Conservation (phyloP, 139 green algal species). For the Chlorella vulgaris region DNA sequence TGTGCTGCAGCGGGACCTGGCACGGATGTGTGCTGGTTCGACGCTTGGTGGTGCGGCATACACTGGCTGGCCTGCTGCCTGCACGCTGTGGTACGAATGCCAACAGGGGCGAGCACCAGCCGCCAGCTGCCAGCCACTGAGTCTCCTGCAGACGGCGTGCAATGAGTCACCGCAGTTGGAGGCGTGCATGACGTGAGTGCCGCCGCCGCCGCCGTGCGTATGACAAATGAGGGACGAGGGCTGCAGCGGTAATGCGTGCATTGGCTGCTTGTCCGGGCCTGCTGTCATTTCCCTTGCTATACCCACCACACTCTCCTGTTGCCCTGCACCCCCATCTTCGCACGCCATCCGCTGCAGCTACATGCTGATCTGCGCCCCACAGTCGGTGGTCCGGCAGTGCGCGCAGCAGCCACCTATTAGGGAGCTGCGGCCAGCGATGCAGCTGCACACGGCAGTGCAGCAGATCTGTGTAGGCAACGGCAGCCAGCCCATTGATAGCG, state of each 20-base stretch:
- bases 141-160: slow-evolving; percentile 26
- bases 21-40: not conserved
- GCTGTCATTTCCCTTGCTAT: not conserved
- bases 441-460: not conserved
- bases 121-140: slow-evolving; percentile 11
- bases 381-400: slow-evolving; percentile 9
- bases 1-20: not conserved
- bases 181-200: slow-evolving; percentile 6
- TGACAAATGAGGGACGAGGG: no score
- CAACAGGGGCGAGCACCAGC: not conserved
- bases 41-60: not conserved
- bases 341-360: slow-evolving; percentile 1
- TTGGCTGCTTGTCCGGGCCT: not conserved
- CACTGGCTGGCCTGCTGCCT: slow-evolving; percentile 27
- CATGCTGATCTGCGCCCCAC: slow-evolving; percentile 15
- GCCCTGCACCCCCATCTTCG: not conserved
- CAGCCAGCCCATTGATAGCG: not conserved
- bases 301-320: not conserved
- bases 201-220: no score
- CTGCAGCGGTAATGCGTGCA: not conserved
- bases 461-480: not conserved
- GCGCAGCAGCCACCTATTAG: not conserved
- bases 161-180: not conserved
- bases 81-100: slow-evolving; percentile 38
- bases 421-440: slow-evolving; percentile 2